These are phyloP conservation scores for Claviceps citrina DNA, from an alignment of 2,329 filamentous ascomycete genomes.

Conservation along the genomic window DNA sequence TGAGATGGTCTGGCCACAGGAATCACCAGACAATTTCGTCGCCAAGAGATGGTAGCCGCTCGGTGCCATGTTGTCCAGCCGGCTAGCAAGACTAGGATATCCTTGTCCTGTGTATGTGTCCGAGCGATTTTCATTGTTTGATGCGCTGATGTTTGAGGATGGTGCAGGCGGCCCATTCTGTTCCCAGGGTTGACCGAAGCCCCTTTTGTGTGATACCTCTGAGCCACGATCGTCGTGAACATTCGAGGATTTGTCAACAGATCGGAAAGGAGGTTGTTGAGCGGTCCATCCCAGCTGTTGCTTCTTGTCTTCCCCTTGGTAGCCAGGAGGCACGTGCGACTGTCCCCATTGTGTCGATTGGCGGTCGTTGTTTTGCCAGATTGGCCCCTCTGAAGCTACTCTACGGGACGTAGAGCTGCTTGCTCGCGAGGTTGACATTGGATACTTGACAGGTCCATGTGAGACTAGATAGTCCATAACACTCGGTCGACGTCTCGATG, in stretches of 20 bases:
- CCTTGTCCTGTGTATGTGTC: background rate
- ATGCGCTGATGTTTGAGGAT: slow-evolving; percentile 1
- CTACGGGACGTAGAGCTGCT: slow-evolving; percentile 3
- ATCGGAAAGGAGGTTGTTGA: background rate
- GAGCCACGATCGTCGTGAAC: background rate
- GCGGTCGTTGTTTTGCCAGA: slow-evolving; percentile 1
- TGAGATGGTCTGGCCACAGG: slow-evolving; percentile 16
- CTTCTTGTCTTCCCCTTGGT: slow-evolving; percentile 1
- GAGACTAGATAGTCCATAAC: slow-evolving; percentile 10
- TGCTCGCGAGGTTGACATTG: slow-evolving; percentile 2
- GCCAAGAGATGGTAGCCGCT: slow-evolving; percentile 51
- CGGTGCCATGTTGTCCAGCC: slow-evolving; percentile 14
- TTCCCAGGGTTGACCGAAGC: background rate
- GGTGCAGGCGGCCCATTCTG: background rate
- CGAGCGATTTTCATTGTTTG: slow-evolving; percentile 2
- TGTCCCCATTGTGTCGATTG: background rate
- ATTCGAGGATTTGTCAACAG: background rate
- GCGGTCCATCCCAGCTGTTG: background rate
- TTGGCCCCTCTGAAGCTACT: background rate
- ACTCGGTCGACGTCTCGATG: slow-evolving; percentile 7
- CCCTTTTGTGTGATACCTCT: background rate
- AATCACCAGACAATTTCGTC: slow-evolving; percentile 27
- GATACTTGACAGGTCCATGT: slow-evolving; percentile 5
- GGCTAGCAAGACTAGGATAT: slow-evolving; percentile 1
- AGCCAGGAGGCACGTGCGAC: background rate